Evolutionary conservation across 202 grass and related monocot species (phyloP), one percentile per base, ranked within the genome.

Genomic region (Sporobolus alterniflorus): DNA sequence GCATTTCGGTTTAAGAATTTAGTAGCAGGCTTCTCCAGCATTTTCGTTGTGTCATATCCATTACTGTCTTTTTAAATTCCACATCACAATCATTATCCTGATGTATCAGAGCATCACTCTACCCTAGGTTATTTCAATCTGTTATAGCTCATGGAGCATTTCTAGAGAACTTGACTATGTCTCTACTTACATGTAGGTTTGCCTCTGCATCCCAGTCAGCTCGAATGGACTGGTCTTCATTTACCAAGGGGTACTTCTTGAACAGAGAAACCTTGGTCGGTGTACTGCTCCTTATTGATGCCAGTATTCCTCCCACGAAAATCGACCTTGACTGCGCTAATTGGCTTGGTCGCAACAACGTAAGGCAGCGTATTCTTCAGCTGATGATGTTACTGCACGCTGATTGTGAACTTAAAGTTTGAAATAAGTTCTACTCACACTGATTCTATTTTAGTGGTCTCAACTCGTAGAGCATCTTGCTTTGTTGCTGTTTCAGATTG

Each of bases 201-300:
- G 96, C 96, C 34, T 86, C 91, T 82, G 87, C 89, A 14, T 89
- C 91, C 60, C 88, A 89, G 63, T 89, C 93, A 62, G 89, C 89
- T 63, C 86, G 90, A 89, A 92, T 82, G 48, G 96, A 99, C 60
- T 96, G 96, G 96, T 99, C 96, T 64, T 82, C 89, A 31, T 96
- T 99, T 89, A 99, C 93, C 26, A 99, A 96, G 76, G 96, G 96
- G 15, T 99, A 94, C 87, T 99, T 96, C 65, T 80, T 99, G 78
- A 99, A 94, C 70, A 91, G 96, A 66, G 89, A 96, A 70, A 92
- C 91, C 25, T 92, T 99, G 80, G 93, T 92, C 43, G 84, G 86
- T 22, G 87, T 81, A 31, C 73, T 99, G 64, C 91, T 99, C 28
- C 96, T 99, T 60, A 74, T 99, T 33, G 96, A 99, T 85, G 88